Conservation (phyloP, 176 grass and related monocot genomes). For the Dactylis glomerata region DNA sequence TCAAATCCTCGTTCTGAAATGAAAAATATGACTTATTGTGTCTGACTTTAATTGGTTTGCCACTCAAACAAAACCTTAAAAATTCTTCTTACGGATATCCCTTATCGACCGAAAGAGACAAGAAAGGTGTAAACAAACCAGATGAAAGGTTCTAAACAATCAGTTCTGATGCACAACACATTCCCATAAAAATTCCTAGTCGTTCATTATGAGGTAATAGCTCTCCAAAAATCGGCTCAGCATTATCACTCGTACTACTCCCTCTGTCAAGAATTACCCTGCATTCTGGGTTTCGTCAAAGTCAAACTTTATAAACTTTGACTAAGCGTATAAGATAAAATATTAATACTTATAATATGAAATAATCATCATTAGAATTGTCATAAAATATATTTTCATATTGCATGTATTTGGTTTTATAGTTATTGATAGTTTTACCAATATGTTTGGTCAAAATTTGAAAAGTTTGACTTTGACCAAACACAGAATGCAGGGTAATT, state of each 20-base stretch:
- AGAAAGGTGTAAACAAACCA: not conserved
- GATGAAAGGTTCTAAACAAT: not conserved
- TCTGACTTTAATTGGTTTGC: not conserved
- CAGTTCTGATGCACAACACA: not conserved
- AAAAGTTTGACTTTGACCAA: no score
- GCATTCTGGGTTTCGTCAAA: no score
- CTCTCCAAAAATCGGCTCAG: not conserved
- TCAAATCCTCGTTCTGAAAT: not conserved
- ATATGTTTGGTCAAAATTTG: no score
- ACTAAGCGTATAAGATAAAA: no score
- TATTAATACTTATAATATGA: no score
- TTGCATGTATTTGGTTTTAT: no score
- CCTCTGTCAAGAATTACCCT: no score
- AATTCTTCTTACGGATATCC: not conserved
- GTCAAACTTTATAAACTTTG: no score
- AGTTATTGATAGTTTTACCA: no score
- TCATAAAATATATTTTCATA: no score
- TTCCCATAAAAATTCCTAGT: not conserved
- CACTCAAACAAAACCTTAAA: not conserved
- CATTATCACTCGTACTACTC: not conserved
- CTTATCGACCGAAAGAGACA: not conserved
- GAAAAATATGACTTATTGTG: not conserved
- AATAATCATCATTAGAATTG: no score
- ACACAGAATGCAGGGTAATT: no score
- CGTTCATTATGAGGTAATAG: not conserved